Percentiles rank a stretch among this genome's conserved stretches.
Conservation (phyloP, 1,139 yeast species). For the Kazachstania sp. region DNA sequence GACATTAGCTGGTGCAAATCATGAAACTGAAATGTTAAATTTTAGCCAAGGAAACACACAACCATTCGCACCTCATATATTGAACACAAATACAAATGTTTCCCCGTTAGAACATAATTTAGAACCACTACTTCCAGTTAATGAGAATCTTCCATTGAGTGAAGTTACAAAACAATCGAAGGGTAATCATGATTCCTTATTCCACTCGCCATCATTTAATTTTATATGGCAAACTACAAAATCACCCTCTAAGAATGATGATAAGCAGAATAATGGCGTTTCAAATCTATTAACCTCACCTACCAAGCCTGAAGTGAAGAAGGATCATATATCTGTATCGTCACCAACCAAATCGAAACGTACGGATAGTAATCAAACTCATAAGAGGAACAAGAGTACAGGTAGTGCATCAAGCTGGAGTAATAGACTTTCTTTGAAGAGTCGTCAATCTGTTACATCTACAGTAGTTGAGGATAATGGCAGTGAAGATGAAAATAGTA, state of each 20-base stretch:
- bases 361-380: constrained; percentile 3
- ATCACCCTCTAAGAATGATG: constrained; percentile 7
- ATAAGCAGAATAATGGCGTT: background rate
- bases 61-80: background rate
- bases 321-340: background rate
- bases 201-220: constrained; percentile 17
- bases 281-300: constrained; percentile 1
- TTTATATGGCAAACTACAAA: constrained; percentile 17
- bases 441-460: constrained; percentile 7
- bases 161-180: background rate
- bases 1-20: background rate
- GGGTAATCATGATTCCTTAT: constrained; percentile 4
- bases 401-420: constrained; percentile 19
- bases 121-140: background rate
- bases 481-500: background rate
- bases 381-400: constrained; percentile 17
- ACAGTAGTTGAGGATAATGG: constrained; percentile 6
- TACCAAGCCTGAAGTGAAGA: background rate
- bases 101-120: background rate
- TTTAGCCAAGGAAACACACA: background rate
- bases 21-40: background rate
- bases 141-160: background rate
- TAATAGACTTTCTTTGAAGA: constrained; percentile 13
- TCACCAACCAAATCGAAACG: background rate
- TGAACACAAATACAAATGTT: background rate